Evolutionary conservation across 2,329 filamentous ascomycete genomes (phyloP), one percentile per base, ranked within the genome.

Genomic region (Pseudogymnoascus sp.): DNA sequence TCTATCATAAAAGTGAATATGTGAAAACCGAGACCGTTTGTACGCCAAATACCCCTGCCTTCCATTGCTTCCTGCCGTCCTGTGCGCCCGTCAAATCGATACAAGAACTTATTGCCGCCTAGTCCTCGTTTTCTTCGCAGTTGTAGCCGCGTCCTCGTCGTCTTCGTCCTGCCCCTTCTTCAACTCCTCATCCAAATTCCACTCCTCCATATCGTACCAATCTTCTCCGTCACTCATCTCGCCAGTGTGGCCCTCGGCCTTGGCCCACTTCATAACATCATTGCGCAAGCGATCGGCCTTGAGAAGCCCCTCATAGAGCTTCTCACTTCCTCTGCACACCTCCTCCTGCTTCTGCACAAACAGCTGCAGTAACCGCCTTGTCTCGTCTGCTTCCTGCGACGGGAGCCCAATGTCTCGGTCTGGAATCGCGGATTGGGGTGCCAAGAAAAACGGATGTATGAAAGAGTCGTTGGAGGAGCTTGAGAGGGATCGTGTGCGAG

Each of bases 341-440:
- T 94, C 90, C 69, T 94, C 90, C 70, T 94, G 90, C 73, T 93
- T 93, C 69, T 93, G 90, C 25, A 93, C 85, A 71, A 90, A 93
- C 9, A 90, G 76, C 65, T 90, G 82, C 57, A 94, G 78, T 16
- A 92, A 75, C 62, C 87, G 82, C 62, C 90, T 85, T 43, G 90
- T 86, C 63, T 94, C 89, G 65, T 92, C 89, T 1, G 90, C 90
- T 74, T 94, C 90, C 25, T 78, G 75, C 16, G 85, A 79, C 0
- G 89, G 89, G 2, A 95, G 81, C 1, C 87, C 87, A 38, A 89
- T 76, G 70, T 92, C 85, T 61, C 86, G 81, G 71, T 92, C 87
- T 2, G 86, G 81, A 60, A 81, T 79, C 22, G 84, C 82, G 33
- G 82, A 77, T 25, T 76, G 70, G 0, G 90, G 87, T 36, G 87